Evolutionary conservation across 805 yeast genomes (phyloP).

Genomic region (Starmerella vaccinii): DNA sequence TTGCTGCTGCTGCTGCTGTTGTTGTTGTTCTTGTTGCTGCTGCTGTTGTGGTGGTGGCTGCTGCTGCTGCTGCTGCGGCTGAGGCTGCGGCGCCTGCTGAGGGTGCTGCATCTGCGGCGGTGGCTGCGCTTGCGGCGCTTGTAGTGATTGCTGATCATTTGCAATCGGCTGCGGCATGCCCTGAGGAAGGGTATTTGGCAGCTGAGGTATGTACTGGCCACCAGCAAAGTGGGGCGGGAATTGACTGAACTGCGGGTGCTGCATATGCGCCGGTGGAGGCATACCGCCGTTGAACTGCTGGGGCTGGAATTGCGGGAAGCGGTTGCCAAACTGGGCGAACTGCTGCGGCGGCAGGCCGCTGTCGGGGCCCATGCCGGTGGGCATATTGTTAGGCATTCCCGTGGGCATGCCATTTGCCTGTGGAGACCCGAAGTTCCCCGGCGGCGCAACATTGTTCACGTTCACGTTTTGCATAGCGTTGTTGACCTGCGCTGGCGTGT

Average conservation of each 20-base stretch:
- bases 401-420: neutral
- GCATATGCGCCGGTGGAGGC: neutral
- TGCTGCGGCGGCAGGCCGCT: slow-evolving; percentile 2
- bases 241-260: neutral
- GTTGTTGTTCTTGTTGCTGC: neutral
- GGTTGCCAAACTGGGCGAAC: neutral
- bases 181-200: neutral
- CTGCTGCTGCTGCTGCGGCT: neutral
- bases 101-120: slow-evolving; percentile 1
- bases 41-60: slow-evolving; percentile 5
- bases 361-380: neutral
- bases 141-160: neutral
- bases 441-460: neutral
- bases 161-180: neutral
- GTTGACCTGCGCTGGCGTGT: neutral
- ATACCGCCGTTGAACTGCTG: neutral
- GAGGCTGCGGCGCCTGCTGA: slow-evolving; percentile 2
- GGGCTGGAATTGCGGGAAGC: neutral
- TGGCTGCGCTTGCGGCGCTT: neutral
- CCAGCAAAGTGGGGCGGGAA: neutral
- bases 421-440: neutral
- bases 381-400: neutral
- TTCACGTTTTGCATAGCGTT: neutral
- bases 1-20: neutral
- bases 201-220: neutral